Evolutionary conservation across 257 asterid genomes (phyloP), one percentile per base, ranked within the genome.

Genomic region (Fraxinus quadrangulata): DNA sequence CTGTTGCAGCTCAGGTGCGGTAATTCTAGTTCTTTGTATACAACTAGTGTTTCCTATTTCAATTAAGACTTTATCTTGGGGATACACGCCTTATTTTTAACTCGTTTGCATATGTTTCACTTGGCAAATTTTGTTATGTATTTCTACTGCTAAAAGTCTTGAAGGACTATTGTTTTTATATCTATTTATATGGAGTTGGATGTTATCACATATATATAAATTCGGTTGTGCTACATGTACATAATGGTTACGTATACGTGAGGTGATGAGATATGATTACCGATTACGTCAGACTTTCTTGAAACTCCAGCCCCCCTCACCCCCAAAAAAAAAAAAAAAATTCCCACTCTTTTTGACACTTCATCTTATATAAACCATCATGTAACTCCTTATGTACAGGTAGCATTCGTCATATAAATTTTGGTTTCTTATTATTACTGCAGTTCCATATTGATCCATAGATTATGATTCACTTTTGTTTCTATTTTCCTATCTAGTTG

Each of bases 1-100:
- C 98, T 0, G 99, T 96, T 80, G 99, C 99, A 3, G 99, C 99
- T 71, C 99, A 96, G 97, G 99, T 90, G 71, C 72, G 42, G 13
- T 33, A 74, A 47, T 67, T 49, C 49, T 70, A 34, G 67, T 49
- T 69, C 34, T 42, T 24, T 54, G 45, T 3, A 5, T 23, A 23
- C 31, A 0, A 7, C 6, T 23, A 5, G 0, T 9, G 13, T 9
- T 59, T 6, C 26, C 67, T 59, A 19, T 23, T 59, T 59, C 67
- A 59, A 6, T 59, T 17, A 54, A 21, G 8, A 54, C 24, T 6
- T 7, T 54, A n/a, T 54, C 26, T 51, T 21, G 26, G 65, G 65
- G 11, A 19, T 54, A n/a, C 65, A 54, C 0, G 5, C n/a, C 65
- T 54, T 54, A 7, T 54, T 54, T 17, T 54, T 1, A 17, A 21